Evolutionary conservation across 2,329 filamentous ascomycete species (phyloP), one percentile per base, ranked within the genome.

Genomic region (Monosporascus sp.): DNA sequence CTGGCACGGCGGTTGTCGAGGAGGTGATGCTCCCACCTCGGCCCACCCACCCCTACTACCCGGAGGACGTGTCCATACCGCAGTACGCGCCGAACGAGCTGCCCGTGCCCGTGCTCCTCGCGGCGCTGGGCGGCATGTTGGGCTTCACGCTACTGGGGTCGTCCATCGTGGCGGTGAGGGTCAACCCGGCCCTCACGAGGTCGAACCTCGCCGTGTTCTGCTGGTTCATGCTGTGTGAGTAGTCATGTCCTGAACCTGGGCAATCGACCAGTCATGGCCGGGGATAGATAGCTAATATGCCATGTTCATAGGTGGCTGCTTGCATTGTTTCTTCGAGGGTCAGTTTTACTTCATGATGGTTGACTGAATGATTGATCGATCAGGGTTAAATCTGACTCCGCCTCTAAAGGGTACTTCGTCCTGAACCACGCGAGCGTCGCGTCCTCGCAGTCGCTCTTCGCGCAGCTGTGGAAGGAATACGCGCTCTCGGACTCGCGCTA

Each of bases 381-480:
- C 31, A 34, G 11, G 31, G 31, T 11, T 36, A 20, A 3, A 27
- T 19, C 40, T 27, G 20, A 19, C 3, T 24, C 41, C 22, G n/a
- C n/a, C 9, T 16, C 43, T 17, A 4, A 6, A 85, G 83, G 86
- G 38, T 96, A 95, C 70, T 95, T 91, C 67, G 79, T 91, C 57
- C 70, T 82, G 58, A 84, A 92, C 67, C 87, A 90, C 68, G 71
- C 75, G 22, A 75, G 73, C 24, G 79, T 96, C 67, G 83, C 85
- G 0, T 75, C 80, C 11, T 83, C 83, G 55, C 86, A 91, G 67
- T 84, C 86, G 52, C 73, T 94, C 7, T 87, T 92, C 53, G 90
- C 87, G 3, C 90, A 96, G 74, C 76, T 96, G 45, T 96, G 91
- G 91, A 96, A 96, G 68, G 91, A 96, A 71, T 96, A 96, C 68